phyloP scores from a whole-genome alignment of 1,139 yeast genomes.

The Yamadazyma sp. region DNA sequence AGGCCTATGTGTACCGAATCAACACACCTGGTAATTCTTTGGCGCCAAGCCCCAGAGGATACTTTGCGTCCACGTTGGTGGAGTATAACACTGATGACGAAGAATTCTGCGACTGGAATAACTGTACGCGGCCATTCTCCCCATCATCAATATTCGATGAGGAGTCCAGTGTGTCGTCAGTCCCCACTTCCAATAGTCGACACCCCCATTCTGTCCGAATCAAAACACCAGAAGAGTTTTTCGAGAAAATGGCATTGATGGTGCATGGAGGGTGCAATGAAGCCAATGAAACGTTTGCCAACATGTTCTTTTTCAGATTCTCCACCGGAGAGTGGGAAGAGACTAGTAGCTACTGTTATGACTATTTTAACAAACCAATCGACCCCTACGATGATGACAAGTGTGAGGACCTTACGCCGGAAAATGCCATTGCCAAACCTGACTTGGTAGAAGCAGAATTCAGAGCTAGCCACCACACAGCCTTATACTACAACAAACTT shows the following conservation, averaged over 20 bases:
- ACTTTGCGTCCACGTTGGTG: slow-evolving; percentile 36
- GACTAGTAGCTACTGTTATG: slow-evolving; percentile 34
- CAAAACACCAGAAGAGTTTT: slow-evolving; percentile 21
- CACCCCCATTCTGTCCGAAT: slow-evolving; percentile 8
- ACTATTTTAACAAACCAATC: slow-evolving; percentile 31
- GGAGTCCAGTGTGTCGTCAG: slow-evolving; percentile 18
- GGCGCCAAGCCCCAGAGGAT: slow-evolving; percentile 41
- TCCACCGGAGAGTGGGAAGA: slow-evolving; percentile 36
- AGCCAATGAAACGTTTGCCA: slow-evolving; percentile 28
- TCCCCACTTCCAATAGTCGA: slow-evolving; percentile 19
- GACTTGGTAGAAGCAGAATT: slow-evolving; percentile 42
- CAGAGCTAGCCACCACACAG: slow-evolving; percentile 44
- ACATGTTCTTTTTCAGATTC: slow-evolving; percentile 35
- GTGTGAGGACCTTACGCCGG: slow-evolving; percentile 19
- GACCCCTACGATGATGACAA: slow-evolving; percentile 33
- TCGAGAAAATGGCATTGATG: slow-evolving; percentile 30
- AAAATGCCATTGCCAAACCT: slow-evolving; percentile 28
- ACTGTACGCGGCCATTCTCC: slow-evolving; percentile 12
- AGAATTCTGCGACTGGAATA: slow-evolving; percentile 22
- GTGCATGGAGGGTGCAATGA: slow-evolving; percentile 47
- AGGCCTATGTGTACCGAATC: slow-evolving; percentile 13
- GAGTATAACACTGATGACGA: slow-evolving; percentile 22
- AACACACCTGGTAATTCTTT: slow-evolving; percentile 17
- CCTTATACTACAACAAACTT: slow-evolving; percentile 35
- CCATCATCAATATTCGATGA: slow-evolving; percentile 15